phyloP scores from a whole-genome alignment of 768 basidiomycete genomes.

The Epithele typhae region DNA sequence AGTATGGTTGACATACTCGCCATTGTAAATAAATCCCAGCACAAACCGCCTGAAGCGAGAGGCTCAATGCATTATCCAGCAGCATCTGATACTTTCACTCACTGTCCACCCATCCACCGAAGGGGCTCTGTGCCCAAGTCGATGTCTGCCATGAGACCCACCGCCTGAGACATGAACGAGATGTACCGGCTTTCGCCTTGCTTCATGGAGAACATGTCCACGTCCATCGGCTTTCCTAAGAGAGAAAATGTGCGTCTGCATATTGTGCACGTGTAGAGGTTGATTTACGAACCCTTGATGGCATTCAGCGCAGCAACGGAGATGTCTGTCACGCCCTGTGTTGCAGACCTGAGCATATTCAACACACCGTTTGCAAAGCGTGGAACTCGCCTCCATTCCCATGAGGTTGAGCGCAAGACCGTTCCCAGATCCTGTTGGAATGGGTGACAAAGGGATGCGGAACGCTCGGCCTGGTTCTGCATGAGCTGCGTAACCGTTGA shows the following conservation, averaged over 20 bases:
- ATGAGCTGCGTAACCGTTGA: constrained; percentile 79
- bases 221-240: constrained; percentile 65
- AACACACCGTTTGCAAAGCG: background rate
- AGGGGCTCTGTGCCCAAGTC: constrained; percentile 82
- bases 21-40: constrained; percentile 63
- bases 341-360: background rate
- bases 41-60: constrained; percentile 53
- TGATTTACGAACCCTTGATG: constrained; percentile 70
- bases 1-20: constrained; percentile 35
- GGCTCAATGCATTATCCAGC: background rate
- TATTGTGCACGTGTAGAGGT: background rate
- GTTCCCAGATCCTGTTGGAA: constrained; percentile 84
- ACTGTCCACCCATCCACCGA: constrained; percentile 73
- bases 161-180: constrained; percentile 80
- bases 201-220: constrained; percentile 74
- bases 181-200: constrained; percentile 59
- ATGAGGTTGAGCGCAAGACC: constrained; percentile 70
- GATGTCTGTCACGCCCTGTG: constrained; percentile 69
- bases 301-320: constrained; percentile 69
- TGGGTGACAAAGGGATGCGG: constrained; percentile 64
- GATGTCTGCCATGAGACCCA: constrained; percentile 83
- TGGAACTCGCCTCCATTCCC: constrained; percentile 49
- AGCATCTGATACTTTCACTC: background rate
- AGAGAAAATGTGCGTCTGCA: background rate
- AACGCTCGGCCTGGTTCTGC: constrained; percentile 57